Evolutionary conservation across 306 rosid genomes (phyloP), one percentile per base, ranked within the genome.

Genomic region (Prunus dulcis): DNA sequence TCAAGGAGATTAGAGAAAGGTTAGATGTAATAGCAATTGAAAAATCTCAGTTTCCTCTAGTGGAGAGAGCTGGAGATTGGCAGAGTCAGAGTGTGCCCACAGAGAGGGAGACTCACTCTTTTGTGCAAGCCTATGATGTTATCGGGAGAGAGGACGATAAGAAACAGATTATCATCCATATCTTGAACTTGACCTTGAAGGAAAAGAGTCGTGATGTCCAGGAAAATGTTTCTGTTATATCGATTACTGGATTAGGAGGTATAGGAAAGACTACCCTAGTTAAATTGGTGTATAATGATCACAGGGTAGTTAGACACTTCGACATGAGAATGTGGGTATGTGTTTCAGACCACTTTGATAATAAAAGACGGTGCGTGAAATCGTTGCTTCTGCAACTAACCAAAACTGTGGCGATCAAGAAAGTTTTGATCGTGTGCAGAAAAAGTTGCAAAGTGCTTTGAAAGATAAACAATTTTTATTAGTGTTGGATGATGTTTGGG

Each of bases 401-500:
- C 32, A 27, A 9, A 67, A 28, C 13, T 57, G 19, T 61, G 25
- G 19, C 0, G 67, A 19, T 50, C 46, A 51, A 38, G 56, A 45
- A 28, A 23, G 63, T 9, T 6, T 71, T 1, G 76, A 71, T 8
- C 56, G 71, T 7, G 12, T 71, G 76, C 66, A 61, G n/a, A 3
- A 0, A 9, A 78, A 58, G 22, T 61, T 84, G 19, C 47, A 49
- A 2, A 23, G 34, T 6, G 77, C 23, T 45, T 69, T 86, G 47
- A 45, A 53, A 5, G 70, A 67, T 38, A 74, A 83, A 13, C 87
- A 58, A 64, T 80, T 82, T 60, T 70, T 82, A 51, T 58, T 82
- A 25, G 82, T 78, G 22, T 62, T 82, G 69, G 83, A 78, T 64
- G 86, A 82, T 82, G 77, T 78, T 30, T 79, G 82, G 74, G 69